These are phyloP conservation scores for Aspergillus amoenus DNA, from an alignment of 2,329 filamentous ascomycete species.

Conservation along the genomic window DNA sequence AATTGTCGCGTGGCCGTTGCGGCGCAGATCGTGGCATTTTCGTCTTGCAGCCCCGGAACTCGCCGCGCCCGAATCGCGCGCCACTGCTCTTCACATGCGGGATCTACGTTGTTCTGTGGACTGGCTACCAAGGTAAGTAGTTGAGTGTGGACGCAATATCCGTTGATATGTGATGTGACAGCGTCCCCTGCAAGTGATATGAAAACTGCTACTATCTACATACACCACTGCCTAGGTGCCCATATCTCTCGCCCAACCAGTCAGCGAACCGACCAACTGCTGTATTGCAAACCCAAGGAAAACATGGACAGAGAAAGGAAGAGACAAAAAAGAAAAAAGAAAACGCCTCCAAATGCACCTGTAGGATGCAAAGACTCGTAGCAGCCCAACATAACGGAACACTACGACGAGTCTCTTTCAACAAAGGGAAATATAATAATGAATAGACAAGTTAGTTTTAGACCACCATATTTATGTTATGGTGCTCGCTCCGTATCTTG, in stretches of 20 bases:
- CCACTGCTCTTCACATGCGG: background rate
- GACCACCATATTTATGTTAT: slow-evolving; percentile 11
- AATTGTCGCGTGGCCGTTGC: slow-evolving; percentile 12
- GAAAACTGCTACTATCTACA: slow-evolving; percentile 14
- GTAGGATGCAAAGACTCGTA: slow-evolving; percentile 23
- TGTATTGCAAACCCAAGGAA: slow-evolving; percentile 6
- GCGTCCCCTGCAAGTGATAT: background rate
- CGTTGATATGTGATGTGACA: background rate
- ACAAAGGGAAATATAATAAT: slow-evolving; percentile 4
- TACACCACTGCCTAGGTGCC: background rate
- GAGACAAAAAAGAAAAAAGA: slow-evolving; percentile 12
- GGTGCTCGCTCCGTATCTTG: slow-evolving; percentile 39
- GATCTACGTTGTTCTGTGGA: background rate
- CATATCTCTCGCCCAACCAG: slow-evolving; percentile 1
- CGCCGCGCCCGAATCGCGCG: background rate
- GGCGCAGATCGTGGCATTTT: slow-evolving; percentile 12
- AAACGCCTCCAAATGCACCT: slow-evolving; percentile 20
- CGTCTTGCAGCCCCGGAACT: background rate
- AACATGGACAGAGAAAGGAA: slow-evolving; percentile 1
- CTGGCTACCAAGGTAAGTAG: background rate
- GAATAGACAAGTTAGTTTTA: background rate
- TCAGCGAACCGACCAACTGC: background rate
- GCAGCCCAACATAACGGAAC: background rate
- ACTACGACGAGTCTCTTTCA: background rate
- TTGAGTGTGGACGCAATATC: background rate